These are phyloP conservation scores for Castanopsis chinensis DNA, from an alignment of 306 rosid genomes.

Conservation along the genomic window DNA sequence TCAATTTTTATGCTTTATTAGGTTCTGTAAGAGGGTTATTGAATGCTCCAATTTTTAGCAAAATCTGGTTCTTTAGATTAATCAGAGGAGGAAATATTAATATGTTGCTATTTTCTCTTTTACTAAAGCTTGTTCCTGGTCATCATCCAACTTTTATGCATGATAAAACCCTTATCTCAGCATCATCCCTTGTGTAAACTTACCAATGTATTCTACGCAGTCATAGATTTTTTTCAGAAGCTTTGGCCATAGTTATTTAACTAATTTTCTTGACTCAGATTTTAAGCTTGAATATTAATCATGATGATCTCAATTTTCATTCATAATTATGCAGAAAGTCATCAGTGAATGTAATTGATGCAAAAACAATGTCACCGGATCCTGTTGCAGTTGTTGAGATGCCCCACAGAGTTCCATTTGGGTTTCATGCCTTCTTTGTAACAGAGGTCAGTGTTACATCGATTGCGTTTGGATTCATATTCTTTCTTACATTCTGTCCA, in stretches of 20 bases:
- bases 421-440: conserved; percentile 90
- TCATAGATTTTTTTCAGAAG: too few relatives aligned
- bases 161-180: background rate
- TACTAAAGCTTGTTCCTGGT: background rate
- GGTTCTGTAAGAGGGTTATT: background rate
- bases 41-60: background rate
- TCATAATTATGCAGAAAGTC: conserved; percentile 62
- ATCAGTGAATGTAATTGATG: conserved; percentile 62
- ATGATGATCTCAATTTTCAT: conserved; percentile 8
- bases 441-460: conserved; percentile 65
- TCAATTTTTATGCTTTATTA: background rate
- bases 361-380: conserved; percentile 85
- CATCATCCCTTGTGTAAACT: too few relatives aligned
- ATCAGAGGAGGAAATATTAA: background rate
- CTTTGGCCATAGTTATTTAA: background rate
- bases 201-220: too few relatives aligned
- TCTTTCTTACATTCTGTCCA: background rate
- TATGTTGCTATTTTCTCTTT: too few relatives aligned
- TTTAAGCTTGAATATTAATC: background rate
- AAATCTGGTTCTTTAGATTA: background rate
- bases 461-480: background rate
- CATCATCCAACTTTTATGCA: too few relatives aligned
- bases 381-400: conserved; percentile 86
- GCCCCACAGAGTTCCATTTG: conserved; percentile 86
- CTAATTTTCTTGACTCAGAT: background rate